Percentiles rank a stretch among this genome's conserved stretches.
Conservation (phyloP, 768 basidiomycete species). For the Royoungia palumana region DNA sequence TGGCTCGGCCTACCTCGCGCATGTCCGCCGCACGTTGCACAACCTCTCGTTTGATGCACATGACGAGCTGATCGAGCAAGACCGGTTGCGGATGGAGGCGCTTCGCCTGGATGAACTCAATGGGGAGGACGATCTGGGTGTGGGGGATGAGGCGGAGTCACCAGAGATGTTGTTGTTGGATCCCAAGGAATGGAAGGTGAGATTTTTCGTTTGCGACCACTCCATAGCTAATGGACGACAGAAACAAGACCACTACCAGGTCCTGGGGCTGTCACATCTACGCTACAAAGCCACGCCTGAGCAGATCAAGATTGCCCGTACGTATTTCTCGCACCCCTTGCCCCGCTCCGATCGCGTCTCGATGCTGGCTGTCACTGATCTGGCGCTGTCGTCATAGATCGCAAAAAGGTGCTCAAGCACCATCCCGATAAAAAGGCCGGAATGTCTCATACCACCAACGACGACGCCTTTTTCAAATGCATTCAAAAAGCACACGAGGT, state of each 20-base stretch:
- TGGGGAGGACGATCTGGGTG: slow-evolving; percentile 81
- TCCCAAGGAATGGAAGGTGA: slow-evolving; percentile 97
- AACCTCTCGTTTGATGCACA: slow-evolving; percentile 80
- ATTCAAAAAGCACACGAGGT: slow-evolving; percentile 98
- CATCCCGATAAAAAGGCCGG: slow-evolving; percentile 96
- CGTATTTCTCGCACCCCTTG: slow-evolving; percentile 33
- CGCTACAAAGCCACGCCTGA: slow-evolving; percentile 82
- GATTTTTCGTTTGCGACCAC: too few relatives aligned
- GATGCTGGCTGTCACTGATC: background rate
- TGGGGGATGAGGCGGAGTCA: slow-evolving; percentile 87
- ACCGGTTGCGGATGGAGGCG: slow-evolving; percentile 48
- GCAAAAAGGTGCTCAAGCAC: slow-evolving; percentile 98
- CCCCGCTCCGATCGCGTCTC: slow-evolving; percentile 12
- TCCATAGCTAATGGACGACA: slow-evolving; percentile 28
- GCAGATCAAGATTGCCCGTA: slow-evolving; percentile 96
- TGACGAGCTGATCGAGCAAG: slow-evolving; percentile 62
- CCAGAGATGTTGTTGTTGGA: slow-evolving; percentile 70
- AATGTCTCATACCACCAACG: slow-evolving; percentile 78
- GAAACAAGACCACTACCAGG: slow-evolving; percentile 99
- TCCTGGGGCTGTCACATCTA: slow-evolving; percentile 89
- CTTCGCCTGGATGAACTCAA: slow-evolving; percentile 46
- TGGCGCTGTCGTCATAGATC: slow-evolving; percentile 52
- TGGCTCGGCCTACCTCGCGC: slow-evolving; percentile 83
- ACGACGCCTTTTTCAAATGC: slow-evolving; percentile 99
- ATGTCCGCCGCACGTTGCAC: slow-evolving; percentile 72